Percentiles rank a stretch among this genome's conserved stretches.
Evolutionary conservation across 179 eudicot species (phyloP).

Genomic region (Patellifolia procumbens): DNA sequence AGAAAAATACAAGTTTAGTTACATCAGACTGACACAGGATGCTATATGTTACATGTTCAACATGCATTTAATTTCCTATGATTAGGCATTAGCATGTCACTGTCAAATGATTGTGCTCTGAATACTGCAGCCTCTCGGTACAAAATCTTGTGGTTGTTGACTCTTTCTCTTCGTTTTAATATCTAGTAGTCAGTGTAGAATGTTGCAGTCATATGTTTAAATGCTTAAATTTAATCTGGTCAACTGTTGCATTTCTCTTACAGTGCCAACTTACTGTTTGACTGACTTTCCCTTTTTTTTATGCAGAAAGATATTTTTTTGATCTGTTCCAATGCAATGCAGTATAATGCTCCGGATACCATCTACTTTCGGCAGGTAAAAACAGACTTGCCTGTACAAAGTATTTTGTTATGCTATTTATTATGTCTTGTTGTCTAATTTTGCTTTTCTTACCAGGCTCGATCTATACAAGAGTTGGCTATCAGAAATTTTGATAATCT

Average conservation of each 20-base stretch:
- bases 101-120: neutral
- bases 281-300: slow-evolving; percentile 19
- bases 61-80: neutral
- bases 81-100: neutral
- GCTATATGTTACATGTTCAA: neutral
- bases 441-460: slow-evolving; percentile 46
- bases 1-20: neutral
- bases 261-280: neutral
- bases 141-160: neutral
- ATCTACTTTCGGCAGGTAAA: slow-evolving; percentile 88
- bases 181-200: neutral
- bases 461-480: slow-evolving; percentile 82
- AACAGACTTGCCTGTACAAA: neutral
- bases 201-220: neutral
- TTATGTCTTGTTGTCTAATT: slow-evolving; percentile 9
- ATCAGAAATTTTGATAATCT: slow-evolving; percentile 60
- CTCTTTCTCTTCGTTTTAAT: neutral
- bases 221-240: neutral
- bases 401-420: neutral
- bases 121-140: too few species aligned
- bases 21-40: neutral
- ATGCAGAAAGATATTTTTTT: slow-evolving; percentile 83
- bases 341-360: slow-evolving; percentile 81
- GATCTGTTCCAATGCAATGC: slow-evolving; percentile 96
- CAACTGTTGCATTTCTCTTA: neutral